Conservation (phyloP, 2,329 filamentous ascomycete genomes). For the Metarhizium robertsii region DNA sequence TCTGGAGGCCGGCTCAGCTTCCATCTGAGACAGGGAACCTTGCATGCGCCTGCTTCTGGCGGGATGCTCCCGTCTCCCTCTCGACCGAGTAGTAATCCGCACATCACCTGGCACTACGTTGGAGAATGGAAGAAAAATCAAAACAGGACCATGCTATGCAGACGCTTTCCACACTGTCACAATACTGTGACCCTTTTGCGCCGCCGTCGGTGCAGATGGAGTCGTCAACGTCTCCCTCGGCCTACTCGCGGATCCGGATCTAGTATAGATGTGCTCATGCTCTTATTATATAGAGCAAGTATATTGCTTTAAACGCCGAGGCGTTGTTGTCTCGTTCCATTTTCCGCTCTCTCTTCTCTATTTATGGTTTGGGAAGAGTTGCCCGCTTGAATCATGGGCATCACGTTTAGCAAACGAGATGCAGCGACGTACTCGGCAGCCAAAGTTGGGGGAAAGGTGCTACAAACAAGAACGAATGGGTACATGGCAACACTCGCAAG, state of each 20-base stretch:
- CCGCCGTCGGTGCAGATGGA: background rate
- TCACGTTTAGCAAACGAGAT: background rate
- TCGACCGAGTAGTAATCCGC: background rate
- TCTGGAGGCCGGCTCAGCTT: background rate
- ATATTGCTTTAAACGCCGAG: background rate
- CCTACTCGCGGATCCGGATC: background rate
- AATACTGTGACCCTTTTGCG: background rate
- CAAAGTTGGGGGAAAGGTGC: constrained; percentile 11
- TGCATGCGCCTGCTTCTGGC: background rate
- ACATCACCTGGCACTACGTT: background rate
- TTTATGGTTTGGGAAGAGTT: background rate
- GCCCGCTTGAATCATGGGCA: background rate
- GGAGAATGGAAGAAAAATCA: too few species aligned
- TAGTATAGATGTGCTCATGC: background rate
- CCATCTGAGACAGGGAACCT: background rate
- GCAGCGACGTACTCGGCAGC: background rate
- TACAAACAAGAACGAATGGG: constrained; percentile 30
- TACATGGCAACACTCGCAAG: constrained; percentile 12
- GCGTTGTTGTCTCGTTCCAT: background rate
- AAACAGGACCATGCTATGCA: too few species aligned
- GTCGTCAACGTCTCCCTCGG: background rate
- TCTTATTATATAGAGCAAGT: background rate
- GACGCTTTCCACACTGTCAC: background rate
- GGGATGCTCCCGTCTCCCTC: background rate
- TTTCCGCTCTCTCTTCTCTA: background rate